Percentiles rank a stretch among this genome's conserved stretches.
These are phyloP conservation scores for Tetradesmus obliquus DNA, from an alignment of 139 green algal species.

Conservation along the genomic window DNA sequence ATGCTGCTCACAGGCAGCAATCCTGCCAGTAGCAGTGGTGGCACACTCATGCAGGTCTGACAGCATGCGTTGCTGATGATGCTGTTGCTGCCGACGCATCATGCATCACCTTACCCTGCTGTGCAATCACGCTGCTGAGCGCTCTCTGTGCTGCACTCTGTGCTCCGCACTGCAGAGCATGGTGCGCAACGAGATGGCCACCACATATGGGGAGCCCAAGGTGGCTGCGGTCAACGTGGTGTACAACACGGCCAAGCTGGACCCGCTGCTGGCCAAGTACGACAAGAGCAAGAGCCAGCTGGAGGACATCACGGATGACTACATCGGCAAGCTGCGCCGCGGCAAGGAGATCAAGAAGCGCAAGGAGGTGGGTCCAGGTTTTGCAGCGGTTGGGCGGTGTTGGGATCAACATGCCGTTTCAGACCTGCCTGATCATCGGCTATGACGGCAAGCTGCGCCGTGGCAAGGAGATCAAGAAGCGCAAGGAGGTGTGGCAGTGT, in stretches of 20 bases:
- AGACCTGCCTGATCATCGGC: neutral
- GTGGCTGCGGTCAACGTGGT: conserved; percentile 56
- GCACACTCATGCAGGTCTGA: too few relatives aligned
- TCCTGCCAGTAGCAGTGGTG: too few relatives aligned
- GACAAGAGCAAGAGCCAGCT: conserved; percentile 33
- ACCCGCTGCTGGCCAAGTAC: conserved; percentile 56
- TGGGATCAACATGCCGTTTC: neutral
- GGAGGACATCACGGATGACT: conserved; percentile 64
- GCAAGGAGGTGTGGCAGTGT: conserved; percentile 17
- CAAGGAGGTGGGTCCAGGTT: neutral
- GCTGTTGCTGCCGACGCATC: too few relatives aligned
- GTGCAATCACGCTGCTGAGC: too few relatives aligned
- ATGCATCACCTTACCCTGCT: too few relatives aligned
- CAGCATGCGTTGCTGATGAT: too few relatives aligned
- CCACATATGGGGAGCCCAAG: conserved; percentile 31
- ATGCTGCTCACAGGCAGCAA: too few relatives aligned
- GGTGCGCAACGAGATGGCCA: conserved; percentile 46
- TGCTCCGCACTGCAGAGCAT: conserved; percentile 17
- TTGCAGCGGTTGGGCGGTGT: neutral
- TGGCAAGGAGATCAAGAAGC: conserved; percentile 24
- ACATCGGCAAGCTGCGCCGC: conserved; percentile 58
- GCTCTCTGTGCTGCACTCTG: too few relatives aligned
- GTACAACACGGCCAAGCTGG: conserved; percentile 54
- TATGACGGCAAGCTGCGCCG: conserved; percentile 62
- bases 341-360: conserved; percentile 30